phyloP scores from a whole-genome alignment of 2,329 filamentous ascomycete genomes.

The Cladosporium phlei region DNA sequence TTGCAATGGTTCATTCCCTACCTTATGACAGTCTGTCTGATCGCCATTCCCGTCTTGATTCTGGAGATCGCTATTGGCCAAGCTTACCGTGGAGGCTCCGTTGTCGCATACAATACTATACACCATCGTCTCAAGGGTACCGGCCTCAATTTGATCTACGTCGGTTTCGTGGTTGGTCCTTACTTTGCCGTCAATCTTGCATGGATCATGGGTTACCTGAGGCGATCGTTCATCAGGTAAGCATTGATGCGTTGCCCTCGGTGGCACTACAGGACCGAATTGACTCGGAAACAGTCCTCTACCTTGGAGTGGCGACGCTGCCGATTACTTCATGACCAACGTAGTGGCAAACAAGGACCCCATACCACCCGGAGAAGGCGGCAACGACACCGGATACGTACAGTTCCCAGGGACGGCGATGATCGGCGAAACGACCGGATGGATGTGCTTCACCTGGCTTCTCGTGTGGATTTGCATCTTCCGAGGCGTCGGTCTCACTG shows the following conservation, averaged over 20 bases:
- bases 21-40: conserved; percentile 50
- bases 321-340: conserved; percentile 50
- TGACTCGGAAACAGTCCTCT: too few species aligned
- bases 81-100: conserved; percentile 42
- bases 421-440: conserved; percentile 54
- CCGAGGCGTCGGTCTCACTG: conserved; percentile 54
- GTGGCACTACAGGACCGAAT: too few species aligned
- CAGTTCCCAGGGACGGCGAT: conserved; percentile 46
- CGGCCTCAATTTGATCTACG: conserved; percentile 49
- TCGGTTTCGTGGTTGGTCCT: conserved; percentile 52
- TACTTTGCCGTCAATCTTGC: conserved; percentile 55
- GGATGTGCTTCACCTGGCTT: conserved; percentile 57
- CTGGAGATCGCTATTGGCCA: conserved; percentile 52
- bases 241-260: too few species aligned
- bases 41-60: conserved; percentile 53
- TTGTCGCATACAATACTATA: conserved; percentile 40
- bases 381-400: conserved; percentile 40
- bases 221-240: conserved; percentile 52
- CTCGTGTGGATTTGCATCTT: conserved; percentile 58
- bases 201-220: conserved; percentile 58
- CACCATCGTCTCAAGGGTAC: conserved; percentile 51
- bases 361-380: conserved; percentile 30
- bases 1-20: conserved; percentile 59
- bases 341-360: conserved; percentile 48
- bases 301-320: conserved; percentile 49